Conservation (phyloP, 768 basidiomycete species). For the Rossbeevera mucosa region DNA sequence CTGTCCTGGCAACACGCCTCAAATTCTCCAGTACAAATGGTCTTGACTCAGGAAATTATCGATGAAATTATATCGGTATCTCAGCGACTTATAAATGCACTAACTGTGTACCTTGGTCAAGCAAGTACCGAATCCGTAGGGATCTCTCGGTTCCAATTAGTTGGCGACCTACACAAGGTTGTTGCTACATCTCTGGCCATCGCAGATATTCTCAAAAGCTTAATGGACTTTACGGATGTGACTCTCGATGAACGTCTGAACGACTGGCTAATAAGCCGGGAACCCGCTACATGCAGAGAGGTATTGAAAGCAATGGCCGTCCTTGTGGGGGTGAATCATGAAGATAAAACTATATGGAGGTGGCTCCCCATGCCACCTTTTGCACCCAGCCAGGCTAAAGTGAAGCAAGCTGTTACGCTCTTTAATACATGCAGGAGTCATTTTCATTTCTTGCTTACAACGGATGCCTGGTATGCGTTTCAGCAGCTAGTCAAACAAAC, state of each 20-base stretch:
- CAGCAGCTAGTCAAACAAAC: too few species aligned
- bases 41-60: not conserved
- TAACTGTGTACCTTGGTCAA: not conserved
- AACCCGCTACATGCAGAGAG: not conserved
- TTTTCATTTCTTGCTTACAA: slow-evolving; percentile 1
- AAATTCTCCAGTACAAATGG: not conserved
- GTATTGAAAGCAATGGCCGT: not conserved
- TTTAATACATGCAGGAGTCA: not conserved
- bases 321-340: not conserved
- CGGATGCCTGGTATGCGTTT: slow-evolving; percentile 3
- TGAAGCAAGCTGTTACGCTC: not conserved
- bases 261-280: not conserved
- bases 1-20: too few species aligned
- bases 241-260: not conserved
- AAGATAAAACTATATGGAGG: not conserved
- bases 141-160: not conserved
- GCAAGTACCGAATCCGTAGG: not conserved
- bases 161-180: not conserved
- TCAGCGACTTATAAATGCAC: not conserved
- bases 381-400: not conserved
- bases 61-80: not conserved
- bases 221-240: not conserved
- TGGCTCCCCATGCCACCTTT: not conserved
- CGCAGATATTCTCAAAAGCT: not conserved
- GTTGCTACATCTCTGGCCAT: not conserved